These are phyloP conservation scores for Malus asiatica DNA, from an alignment of 306 rosid species.

Conservation along the genomic window DNA sequence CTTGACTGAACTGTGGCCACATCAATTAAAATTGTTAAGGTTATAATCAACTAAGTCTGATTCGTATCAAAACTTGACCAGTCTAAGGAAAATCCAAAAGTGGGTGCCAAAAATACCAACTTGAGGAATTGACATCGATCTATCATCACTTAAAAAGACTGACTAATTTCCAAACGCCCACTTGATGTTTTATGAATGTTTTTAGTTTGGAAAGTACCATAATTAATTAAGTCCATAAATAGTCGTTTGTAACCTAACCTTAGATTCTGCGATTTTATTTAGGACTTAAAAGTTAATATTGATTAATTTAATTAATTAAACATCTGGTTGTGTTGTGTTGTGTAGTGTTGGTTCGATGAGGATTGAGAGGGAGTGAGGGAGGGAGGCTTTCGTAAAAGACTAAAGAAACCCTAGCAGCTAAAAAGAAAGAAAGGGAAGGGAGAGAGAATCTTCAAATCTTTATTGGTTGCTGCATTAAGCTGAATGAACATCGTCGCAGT, in stretches of 20 bases:
- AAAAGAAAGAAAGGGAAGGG: background rate
- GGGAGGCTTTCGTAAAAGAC: background rate
- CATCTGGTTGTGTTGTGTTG: background rate
- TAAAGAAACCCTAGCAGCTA: background rate
- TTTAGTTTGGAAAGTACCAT: background rate
- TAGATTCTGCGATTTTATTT: conserved; percentile 24
- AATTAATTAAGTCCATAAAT: background rate
- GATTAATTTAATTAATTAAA: background rate
- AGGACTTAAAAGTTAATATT: background rate
- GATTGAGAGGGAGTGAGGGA: background rate
- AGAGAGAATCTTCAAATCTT: conserved; percentile 8
- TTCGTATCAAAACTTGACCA: background rate
- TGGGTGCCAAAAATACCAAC: background rate
- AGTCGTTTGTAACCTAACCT: conserved; percentile 24
- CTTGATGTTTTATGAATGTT: conserved; percentile 9
- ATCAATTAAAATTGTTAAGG: background rate
- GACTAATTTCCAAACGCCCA: conserved; percentile 5
- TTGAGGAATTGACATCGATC: background rate
- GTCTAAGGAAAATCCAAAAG: background rate
- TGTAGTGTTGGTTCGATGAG: background rate
- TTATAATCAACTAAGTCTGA: background rate
- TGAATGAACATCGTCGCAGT: conserved; percentile 15
- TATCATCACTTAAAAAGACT: background rate
- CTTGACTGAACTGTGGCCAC: background rate
- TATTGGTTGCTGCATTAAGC: background rate